A percentile compares a stretch with the other conserved stretches of the same genome.
phyloP scores from a whole-genome alignment of 176 grass and related monocot genomes.

The Oryza meridionalis region DNA sequence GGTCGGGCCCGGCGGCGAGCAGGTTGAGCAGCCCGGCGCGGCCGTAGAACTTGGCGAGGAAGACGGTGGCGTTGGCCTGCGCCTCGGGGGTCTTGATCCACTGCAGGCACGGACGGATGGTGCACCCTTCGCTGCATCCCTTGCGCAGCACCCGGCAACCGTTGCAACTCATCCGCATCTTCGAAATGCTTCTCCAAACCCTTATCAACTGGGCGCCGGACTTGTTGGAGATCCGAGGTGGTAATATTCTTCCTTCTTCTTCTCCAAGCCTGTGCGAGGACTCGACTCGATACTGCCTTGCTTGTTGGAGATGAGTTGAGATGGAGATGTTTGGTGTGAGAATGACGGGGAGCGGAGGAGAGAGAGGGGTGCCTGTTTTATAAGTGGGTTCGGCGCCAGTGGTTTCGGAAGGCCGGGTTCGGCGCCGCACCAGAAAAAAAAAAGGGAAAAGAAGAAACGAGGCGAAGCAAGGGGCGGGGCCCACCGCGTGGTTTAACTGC shows the following conservation, averaged over 20 bases:
- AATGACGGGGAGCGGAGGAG: not conserved
- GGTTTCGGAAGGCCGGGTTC: slow-evolving; percentile 45
- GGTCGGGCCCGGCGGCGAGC: slow-evolving; percentile 44
- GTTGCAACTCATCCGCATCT: slow-evolving; percentile 77
- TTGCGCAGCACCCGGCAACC: slow-evolving; percentile 71
- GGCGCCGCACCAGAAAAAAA: slow-evolving; percentile 30
- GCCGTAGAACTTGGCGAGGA: slow-evolving; percentile 88
- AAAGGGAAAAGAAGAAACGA: not conserved
- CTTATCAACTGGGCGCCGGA: slow-evolving; percentile 29
- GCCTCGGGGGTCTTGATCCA: slow-evolving; percentile 64
- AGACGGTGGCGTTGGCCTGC: slow-evolving; percentile 76
- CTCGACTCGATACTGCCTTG: not conserved
- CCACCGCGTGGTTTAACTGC: not conserved
- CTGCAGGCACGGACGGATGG: slow-evolving; percentile 66
- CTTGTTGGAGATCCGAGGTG: not conserved
- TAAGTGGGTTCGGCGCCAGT: slow-evolving; percentile 31
- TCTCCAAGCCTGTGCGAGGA: not conserved
- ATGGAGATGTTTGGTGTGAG: not conserved
- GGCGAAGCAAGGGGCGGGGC: not conserved
- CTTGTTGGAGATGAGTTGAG: not conserved
- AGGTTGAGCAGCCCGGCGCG: slow-evolving; percentile 74
- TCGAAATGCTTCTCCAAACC: not conserved
- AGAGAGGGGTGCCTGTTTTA: slow-evolving; percentile 9
- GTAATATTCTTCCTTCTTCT: slow-evolving; percentile 8
- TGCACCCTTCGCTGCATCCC: slow-evolving; percentile 64